Evolutionary conservation across 2,329 filamentous ascomycete genomes (phyloP).

Genomic region (Trichoderma guizhouense): DNA sequence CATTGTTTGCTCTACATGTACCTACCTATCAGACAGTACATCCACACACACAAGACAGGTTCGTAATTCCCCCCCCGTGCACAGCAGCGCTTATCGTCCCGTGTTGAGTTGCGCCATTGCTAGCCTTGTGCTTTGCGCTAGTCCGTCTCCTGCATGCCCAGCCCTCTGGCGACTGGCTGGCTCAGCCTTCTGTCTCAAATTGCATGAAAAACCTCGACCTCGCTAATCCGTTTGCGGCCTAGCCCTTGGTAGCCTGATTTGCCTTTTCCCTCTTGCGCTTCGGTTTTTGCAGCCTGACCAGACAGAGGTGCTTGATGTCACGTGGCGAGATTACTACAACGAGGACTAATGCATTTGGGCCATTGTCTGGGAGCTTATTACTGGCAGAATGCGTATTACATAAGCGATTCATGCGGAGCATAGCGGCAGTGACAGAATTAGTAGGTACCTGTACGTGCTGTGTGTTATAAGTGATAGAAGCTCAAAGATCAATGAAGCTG

Average conservation of each 20-base stretch:
- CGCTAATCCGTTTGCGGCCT: background rate
- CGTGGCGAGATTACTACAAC: background rate
- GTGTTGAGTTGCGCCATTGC: conserved; percentile 11
- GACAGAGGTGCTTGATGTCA: background rate
- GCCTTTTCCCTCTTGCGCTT: background rate
- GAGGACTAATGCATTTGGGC: background rate
- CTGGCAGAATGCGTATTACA: background rate
- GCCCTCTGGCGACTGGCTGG: conserved; percentile 5
- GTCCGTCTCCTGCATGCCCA: conserved; percentile 6
- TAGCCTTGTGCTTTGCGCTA: conserved; percentile 11
- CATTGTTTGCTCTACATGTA: background rate
- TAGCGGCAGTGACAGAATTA: background rate
- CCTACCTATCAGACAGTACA: background rate
- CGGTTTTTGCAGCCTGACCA: background rate
- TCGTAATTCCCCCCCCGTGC: too few species aligned
- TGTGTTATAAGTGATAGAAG: background rate
- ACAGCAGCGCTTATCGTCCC: background rate
- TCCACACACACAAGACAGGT: too few species aligned
- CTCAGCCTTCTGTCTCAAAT: conserved; percentile 11
- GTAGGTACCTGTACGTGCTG: too few species aligned
- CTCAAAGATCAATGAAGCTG: background rate
- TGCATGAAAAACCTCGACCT: background rate
- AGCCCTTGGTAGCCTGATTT: conserved; percentile 5
- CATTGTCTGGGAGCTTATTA: background rate
- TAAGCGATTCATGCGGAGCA: background rate